A percentile compares a stretch with the other conserved stretches of the same genome.
Conservation (phyloP, 441 rosid genomes). For the Jatropha multifida region DNA sequence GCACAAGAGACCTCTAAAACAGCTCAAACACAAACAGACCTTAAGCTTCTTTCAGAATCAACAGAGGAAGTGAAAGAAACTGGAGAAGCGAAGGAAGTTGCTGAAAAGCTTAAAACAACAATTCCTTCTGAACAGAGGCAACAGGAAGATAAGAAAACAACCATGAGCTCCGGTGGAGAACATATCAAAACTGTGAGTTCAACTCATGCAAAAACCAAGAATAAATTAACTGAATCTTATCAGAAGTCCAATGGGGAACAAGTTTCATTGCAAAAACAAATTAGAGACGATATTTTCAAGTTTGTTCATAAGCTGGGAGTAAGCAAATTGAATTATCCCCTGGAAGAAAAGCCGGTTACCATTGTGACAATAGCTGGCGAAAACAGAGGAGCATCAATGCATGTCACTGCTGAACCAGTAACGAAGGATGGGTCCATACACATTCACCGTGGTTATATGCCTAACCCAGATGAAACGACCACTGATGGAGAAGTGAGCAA, state of each 20-base stretch:
- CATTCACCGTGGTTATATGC: constrained; percentile 61
- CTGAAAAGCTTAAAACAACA: constrained; percentile 13
- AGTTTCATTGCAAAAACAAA: constrained; percentile 45
- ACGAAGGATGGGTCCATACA: constrained; percentile 51
- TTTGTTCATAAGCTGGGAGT: constrained; percentile 52
- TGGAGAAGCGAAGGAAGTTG: constrained; percentile 26
- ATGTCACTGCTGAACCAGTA: constrained; percentile 43
- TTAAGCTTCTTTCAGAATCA: constrained; percentile 12
- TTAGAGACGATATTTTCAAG: constrained; percentile 63
- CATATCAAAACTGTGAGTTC: constrained; percentile 34
- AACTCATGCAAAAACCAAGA: constrained; percentile 33
- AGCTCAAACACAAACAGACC: constrained; percentile 20
- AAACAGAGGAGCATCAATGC: constrained; percentile 82
- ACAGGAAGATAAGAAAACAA: constrained; percentile 30
- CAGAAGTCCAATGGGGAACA: constrained; percentile 36
- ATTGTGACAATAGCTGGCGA: constrained; percentile 75
- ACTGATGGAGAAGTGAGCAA: constrained; percentile 55
- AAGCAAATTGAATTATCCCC: constrained; percentile 36
- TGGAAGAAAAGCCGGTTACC: constrained; percentile 43
- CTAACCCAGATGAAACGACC: constrained; percentile 56
- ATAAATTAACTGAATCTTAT: constrained; percentile 25
- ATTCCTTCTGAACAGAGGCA: constrained; percentile 24
- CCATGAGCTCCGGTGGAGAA: constrained; percentile 32
- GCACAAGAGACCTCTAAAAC: background rate
- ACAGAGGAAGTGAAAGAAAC: constrained; percentile 22